A percentile compares a stretch with the other conserved stretches of the same genome.
These are phyloP conservation scores for Annulohypoxylon maeteangense DNA, from an alignment of 495 filamentous ascomycete species.

Conservation along the genomic window DNA sequence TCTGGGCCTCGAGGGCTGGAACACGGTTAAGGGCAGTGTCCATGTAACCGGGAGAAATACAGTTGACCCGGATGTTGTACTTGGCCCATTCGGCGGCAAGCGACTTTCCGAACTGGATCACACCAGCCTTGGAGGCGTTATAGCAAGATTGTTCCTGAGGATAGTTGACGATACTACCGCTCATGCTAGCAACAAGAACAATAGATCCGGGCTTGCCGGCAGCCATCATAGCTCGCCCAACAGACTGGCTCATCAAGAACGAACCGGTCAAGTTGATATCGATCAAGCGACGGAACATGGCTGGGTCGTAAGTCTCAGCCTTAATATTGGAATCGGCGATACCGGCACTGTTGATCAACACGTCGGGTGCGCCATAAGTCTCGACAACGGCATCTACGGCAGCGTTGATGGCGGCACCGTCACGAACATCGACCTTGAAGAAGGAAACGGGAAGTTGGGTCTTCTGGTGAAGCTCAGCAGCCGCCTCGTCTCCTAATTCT, in stretches of 20 bases:
- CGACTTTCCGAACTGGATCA: constrained; percentile 79
- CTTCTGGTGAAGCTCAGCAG: constrained; percentile 71
- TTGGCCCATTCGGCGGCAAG: constrained; percentile 84
- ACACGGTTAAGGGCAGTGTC: constrained; percentile 80
- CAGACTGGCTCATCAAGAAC: constrained; percentile 73
- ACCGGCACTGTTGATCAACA: constrained; percentile 84
- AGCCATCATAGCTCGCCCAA: constrained; percentile 72
- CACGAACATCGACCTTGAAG: constrained; percentile 81
- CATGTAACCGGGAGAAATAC: constrained; percentile 83
- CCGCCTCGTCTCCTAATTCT: constrained; percentile 74
- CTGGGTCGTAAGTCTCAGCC: constrained; percentile 65
- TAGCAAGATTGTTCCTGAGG: constrained; percentile 82
- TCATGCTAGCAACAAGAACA: constrained; percentile 81
- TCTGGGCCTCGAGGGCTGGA: constrained; percentile 76
- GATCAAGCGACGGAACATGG: constrained; percentile 77
- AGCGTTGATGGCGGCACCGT: constrained; percentile 68
- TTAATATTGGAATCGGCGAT: constrained; percentile 76
- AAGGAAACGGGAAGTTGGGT: constrained; percentile 77
- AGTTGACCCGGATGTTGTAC: constrained; percentile 79
- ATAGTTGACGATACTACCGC: constrained; percentile 80
- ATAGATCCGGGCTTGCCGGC: constrained; percentile 74
- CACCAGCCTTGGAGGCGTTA: constrained; percentile 83
- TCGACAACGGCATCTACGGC: constrained; percentile 68
- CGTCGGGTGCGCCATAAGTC: constrained; percentile 72
- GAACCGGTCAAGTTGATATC: constrained; percentile 81